These are phyloP conservation scores for Aspergillus sp. DNA, from an alignment of 2,329 filamentous ascomycete genomes.

Conservation along the genomic window DNA sequence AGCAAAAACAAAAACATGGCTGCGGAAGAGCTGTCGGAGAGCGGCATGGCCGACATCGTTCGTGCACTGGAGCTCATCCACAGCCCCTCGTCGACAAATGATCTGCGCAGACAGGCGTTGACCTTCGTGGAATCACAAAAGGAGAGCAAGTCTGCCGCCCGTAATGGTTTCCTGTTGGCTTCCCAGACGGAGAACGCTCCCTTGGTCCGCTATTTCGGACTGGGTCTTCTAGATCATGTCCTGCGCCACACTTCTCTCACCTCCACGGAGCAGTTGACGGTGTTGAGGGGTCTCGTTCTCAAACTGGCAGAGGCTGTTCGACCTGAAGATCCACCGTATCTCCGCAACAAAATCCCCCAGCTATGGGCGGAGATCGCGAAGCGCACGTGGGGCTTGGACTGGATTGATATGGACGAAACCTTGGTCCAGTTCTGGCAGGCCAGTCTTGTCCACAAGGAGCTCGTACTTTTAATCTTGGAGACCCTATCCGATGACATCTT, in stretches of 20 bases:
- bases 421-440: constrained; percentile 74
- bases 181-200: constrained; percentile 69
- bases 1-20: constrained; percentile 20
- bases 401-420: constrained; percentile 89
- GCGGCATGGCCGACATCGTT: constrained; percentile 55
- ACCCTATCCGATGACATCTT: constrained; percentile 93
- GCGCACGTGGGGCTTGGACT: constrained; percentile 84
- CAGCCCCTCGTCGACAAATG: constrained; percentile 73
- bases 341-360: constrained; percentile 90
- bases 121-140: constrained; percentile 84
- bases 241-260: constrained; percentile 80
- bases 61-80: constrained; percentile 86
- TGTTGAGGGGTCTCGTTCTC: constrained; percentile 71
- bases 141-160: constrained; percentile 69
- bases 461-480: constrained; percentile 85
- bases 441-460: constrained; percentile 66
- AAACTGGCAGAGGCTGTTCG: constrained; percentile 69
- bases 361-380: constrained; percentile 95
- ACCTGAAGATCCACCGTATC: constrained; percentile 69
- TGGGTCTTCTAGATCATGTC: constrained; percentile 85
- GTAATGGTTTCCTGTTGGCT: constrained; percentile 79
- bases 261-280: constrained; percentile 59
- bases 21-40: constrained; percentile 30
- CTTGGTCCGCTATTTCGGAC: constrained; percentile 85
- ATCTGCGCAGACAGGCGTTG: constrained; percentile 76